Evolutionary conservation across 495 filamentous ascomycete genomes (phyloP), one percentile per base, ranked within the genome.

Genomic region (Hypoxylon lienhwacheense): DNA sequence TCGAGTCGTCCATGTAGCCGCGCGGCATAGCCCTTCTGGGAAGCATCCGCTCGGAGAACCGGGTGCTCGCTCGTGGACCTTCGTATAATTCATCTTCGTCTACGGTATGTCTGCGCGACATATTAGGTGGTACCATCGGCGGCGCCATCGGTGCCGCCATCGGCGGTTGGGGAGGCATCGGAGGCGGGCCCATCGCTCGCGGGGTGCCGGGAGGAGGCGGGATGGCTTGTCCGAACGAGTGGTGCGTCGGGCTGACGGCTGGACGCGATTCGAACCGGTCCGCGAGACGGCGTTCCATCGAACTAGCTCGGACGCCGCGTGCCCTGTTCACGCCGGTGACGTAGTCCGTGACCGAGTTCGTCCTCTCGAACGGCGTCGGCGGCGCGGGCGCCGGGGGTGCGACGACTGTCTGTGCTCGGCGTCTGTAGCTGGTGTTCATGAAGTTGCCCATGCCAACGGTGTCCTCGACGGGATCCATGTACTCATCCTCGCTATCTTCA

Each of bases 341-440:
- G 39, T 76, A 75, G 51, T 72, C 68, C 11, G 59, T 46, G 5
- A 64, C 66, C 5, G 70, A 62, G 16, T 51, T 59, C 1, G 70
- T 32, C 20, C 68, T 66, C 15, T 73, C 71, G 26, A 67, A 73
- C 1, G 65, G 59, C 8, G 63, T 57, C 2, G 70, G 64, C 14
- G 72, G 69, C 7, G 73, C 65, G n/a, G 72, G 70, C 5, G 64
- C 66, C 17, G 66, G 70, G 5, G 70, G 70, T 4, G 68, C 66
- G 8, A 70, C 61, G n/a, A 72, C 66, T 0, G 64, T 73, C 29
- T 70, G 70, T 14, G 73, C 63, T 39, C 73, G 66, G 10, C 70
- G 66, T n/a, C 73, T 64, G 54, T 76, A 78, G 36, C 74, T 67
- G 6, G 78, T 68, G 25, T 73, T 75, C 64, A 75, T 67, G 43